A percentile compares a stretch with the other conserved stretches of the same genome.
Evolutionary conservation across 2,329 filamentous ascomycete genomes (phyloP).

Genomic region (Westerdykella ornata): DNA sequence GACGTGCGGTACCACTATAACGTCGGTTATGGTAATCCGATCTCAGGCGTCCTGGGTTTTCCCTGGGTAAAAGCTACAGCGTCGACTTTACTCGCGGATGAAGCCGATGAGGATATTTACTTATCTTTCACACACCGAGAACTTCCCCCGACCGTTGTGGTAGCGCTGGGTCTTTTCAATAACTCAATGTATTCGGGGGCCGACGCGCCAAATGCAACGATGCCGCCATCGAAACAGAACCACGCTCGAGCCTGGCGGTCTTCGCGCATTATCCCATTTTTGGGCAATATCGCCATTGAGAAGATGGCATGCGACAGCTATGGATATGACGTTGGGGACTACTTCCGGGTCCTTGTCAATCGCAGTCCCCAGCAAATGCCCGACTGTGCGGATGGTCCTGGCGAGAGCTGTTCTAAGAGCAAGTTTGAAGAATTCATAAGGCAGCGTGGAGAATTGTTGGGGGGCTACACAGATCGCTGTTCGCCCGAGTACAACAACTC

Average conservation of each 20-base stretch:
- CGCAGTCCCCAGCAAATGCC: conserved; percentile 45
- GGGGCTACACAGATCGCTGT: conserved; percentile 41
- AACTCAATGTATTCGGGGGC: conserved; percentile 53
- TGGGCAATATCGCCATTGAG: conserved; percentile 62
- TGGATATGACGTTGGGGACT: conserved; percentile 48
- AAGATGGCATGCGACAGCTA: conserved; percentile 56
- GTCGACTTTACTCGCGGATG: conserved; percentile 42
- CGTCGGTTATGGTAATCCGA: conserved; percentile 54
- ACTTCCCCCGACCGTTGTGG: conserved; percentile 58
- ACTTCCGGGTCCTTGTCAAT: conserved; percentile 49
- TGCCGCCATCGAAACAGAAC: conserved; percentile 58
- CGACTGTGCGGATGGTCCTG: conserved; percentile 46
- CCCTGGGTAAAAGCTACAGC: conserved; percentile 62
- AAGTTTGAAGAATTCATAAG: conserved; percentile 42
- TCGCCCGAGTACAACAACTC: conserved; percentile 40
- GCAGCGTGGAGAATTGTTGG: conserved; percentile 40
- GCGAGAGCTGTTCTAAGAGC: conserved; percentile 44
- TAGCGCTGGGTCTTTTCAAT: conserved; percentile 64
- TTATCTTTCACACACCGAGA: conserved; percentile 65
- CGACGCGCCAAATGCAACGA: conserved; percentile 54
- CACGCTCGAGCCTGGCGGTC: conserved; percentile 57
- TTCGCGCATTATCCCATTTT: conserved; percentile 57
- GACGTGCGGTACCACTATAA: conserved; percentile 61
- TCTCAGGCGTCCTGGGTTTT: conserved; percentile 54
- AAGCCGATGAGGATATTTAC: conserved; percentile 53